A percentile compares a stretch with the other conserved stretches of the same genome.
Evolutionary conservation across 345 rosid genomes (phyloP).

Genomic region (Anacardium occidentale): DNA sequence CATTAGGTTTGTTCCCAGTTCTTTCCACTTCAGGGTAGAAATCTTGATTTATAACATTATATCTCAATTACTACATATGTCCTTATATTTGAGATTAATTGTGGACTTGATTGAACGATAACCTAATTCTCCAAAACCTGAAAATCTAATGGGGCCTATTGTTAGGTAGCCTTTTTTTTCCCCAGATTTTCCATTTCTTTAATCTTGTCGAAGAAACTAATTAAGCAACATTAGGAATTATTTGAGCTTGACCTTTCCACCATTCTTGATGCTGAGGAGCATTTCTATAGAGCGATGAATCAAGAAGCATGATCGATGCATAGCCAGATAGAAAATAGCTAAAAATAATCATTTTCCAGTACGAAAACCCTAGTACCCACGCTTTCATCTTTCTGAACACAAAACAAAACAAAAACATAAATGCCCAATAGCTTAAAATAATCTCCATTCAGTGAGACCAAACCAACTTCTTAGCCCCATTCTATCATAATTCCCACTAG

Average conservation of each 20-base stretch:
- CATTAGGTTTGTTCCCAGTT: not conserved
- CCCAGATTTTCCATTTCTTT: not conserved
- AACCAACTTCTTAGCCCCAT: conserved; percentile 17
- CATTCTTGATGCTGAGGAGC: not conserved
- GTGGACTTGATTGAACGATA: not conserved
- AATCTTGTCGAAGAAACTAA: not conserved
- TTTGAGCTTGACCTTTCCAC: not conserved
- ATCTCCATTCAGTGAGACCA: conserved; percentile 26
- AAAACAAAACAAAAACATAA: not conserved
- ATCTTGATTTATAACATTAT: not conserved
- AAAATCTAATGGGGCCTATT: not conserved
- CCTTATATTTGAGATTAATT: not conserved
- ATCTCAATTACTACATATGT: not conserved
- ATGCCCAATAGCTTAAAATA: not conserved
- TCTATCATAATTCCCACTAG: conserved; percentile 24
- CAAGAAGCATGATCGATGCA: not conserved
- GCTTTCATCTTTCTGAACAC: conserved; percentile 26
- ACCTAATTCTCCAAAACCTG: not conserved
- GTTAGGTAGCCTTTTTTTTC: not conserved
- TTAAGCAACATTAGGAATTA: not conserved
- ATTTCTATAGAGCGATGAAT: not conserved
- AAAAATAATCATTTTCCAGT: conserved; percentile 17
- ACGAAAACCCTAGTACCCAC: conserved; percentile 26
- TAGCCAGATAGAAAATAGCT: conserved; percentile 24
- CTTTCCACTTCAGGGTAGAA: not conserved